Conservation (phyloP, 139 green algal genomes). For the Chlamydomonas sp. region DNA sequence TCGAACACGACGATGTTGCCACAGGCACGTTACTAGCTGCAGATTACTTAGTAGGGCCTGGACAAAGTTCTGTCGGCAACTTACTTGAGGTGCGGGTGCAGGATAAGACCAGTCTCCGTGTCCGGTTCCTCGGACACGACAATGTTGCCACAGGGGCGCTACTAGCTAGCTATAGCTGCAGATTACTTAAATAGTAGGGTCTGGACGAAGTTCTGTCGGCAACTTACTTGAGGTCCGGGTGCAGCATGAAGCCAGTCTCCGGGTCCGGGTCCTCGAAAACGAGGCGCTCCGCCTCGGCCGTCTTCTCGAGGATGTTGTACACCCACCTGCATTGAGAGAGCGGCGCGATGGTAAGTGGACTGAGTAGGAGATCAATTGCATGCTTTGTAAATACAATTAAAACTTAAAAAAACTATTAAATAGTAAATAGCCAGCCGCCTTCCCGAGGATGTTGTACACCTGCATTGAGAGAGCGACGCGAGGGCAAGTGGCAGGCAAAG, state of each 20-base stretch:
- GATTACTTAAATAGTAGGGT: background rate
- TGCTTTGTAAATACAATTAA: too few species aligned
- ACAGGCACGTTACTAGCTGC: too few species aligned
- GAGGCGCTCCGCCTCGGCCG: constrained; percentile 49
- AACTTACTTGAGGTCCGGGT: constrained; percentile 52
- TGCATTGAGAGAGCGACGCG: too few species aligned
- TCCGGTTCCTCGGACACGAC: too few species aligned
- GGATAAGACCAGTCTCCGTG: too few species aligned
- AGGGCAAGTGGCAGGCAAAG: background rate
- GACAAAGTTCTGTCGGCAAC: too few species aligned
- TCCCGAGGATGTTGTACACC: constrained; percentile 57
- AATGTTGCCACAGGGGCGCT: too few species aligned
- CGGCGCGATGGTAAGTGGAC: background rate
- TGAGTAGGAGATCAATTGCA: background rate
- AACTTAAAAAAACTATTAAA: too few species aligned
- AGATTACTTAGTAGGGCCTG: too few species aligned
- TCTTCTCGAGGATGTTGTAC: constrained; percentile 56
- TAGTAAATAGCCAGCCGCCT: too few species aligned
- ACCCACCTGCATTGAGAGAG: too few species aligned
- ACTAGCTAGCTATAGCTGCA: background rate
- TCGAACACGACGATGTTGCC: constrained; percentile 64
- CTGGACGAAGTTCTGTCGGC: background rate
- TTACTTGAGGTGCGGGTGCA: too few species aligned
- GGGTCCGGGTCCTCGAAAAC: constrained; percentile 53
- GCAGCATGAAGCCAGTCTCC: constrained; percentile 49